A percentile compares a stretch with the other conserved stretches of the same genome.
phyloP scores from a whole-genome alignment of 768 basidiomycete genomes.

The Calocybe indica region DNA sequence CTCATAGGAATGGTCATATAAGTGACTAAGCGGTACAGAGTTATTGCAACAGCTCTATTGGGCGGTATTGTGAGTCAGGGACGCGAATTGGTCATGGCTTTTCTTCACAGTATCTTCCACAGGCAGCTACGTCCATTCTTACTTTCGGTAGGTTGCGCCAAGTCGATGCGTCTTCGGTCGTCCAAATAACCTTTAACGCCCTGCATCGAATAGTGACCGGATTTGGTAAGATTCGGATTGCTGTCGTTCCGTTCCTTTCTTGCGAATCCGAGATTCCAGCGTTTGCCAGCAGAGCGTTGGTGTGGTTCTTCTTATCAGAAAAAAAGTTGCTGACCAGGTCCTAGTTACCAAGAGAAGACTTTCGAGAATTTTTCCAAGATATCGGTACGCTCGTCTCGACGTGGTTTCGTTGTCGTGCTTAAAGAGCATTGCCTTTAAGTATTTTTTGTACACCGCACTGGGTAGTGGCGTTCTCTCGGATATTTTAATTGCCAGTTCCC shows the following conservation, averaged over 20 bases:
- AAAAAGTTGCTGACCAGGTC: neutral
- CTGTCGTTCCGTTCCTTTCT: neutral
- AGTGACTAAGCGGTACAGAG: slow-evolving; percentile 14
- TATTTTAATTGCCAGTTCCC: slow-evolving; percentile 27
- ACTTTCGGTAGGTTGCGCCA: slow-evolving; percentile 12
- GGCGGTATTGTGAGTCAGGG: slow-evolving; percentile 12
- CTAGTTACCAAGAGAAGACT: slow-evolving; percentile 16
- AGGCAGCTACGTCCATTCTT: slow-evolving; percentile 9
- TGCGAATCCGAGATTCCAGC: slow-evolving; percentile 7
- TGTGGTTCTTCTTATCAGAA: neutral
- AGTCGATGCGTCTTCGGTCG: neutral
- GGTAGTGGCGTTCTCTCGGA: slow-evolving; percentile 34
- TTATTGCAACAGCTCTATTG: slow-evolving; percentile 3
- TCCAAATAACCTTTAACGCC: neutral
- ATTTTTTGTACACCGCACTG: slow-evolving; percentile 23
- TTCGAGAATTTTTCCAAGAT: slow-evolving; percentile 20
- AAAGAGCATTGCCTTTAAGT: slow-evolving; percentile 9
- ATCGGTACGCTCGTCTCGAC: slow-evolving; percentile 14
- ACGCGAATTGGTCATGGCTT: neutral
- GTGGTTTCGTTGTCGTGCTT: neutral
- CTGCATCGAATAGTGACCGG: slow-evolving; percentile 9
- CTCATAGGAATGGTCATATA: neutral
- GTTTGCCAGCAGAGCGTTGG: slow-evolving; percentile 24
- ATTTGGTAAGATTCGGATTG: slow-evolving; percentile 7
- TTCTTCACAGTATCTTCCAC: too few relatives aligned